Evolutionary conservation across 768 basidiomycete species (phyloP), one percentile per base, ranked within the genome.

Genomic region (Podaxis mareebaensis): DNA sequence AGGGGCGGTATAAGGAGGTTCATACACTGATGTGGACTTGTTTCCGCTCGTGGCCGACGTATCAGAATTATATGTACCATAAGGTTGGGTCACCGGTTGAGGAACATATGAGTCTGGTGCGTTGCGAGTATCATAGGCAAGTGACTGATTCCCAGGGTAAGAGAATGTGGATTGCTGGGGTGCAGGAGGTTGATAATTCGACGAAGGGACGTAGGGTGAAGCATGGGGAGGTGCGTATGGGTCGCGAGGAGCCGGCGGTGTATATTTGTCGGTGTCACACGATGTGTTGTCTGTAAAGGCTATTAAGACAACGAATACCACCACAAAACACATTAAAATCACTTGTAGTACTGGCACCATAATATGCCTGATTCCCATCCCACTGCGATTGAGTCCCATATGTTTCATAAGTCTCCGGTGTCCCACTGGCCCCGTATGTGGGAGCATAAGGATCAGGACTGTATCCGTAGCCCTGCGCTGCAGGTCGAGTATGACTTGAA

Each of bases 201-300:
- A 57, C 53, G 68, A 62, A n/a, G 74, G 68, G 24, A 65, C 54
- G 60, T 69, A 68, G 22, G 58, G 65, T 3, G 73, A 53, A 10
- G 70, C 54, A 28, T 55, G 60, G 7, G 53, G 17, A 8, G 77
- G 73, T 28, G 73, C 77, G 68, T 81, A 82, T 57, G 77, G 73
- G 63, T 78, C 75, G 62, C 40, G 65, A 17, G 36, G 42, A 53
- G 56, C 63, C 65, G 64, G 55, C 24, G 49, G 59, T 62, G 55
- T 20, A 39, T 60, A 60, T 42, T 39, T 52, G 36, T 26, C 28
- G 38, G 36, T 15, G 30, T 26, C 38, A 48, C 56, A 55, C 12
- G 49, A 53, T 38, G 42, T 46, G 30, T 48, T 55, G 33, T 24
- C 61, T 62, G 44, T 15, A 48, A 26, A 55, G 8, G n/a, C 17